phyloP scores from a whole-genome alignment of 257 asterid genomes.

The Capsicum baccatum region DNA sequence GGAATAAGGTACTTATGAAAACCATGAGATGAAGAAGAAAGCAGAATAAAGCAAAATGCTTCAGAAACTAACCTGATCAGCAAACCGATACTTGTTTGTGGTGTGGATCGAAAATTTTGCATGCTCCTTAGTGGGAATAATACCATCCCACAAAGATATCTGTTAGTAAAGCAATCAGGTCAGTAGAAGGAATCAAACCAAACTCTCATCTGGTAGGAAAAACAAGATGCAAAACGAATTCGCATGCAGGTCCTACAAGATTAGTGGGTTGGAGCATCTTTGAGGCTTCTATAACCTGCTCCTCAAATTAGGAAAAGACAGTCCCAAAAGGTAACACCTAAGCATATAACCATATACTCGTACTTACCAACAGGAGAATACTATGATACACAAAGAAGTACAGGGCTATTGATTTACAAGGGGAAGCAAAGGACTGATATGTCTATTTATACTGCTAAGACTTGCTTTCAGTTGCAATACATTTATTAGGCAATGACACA shows the following conservation, averaged over 20 bases:
- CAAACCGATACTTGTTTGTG: constrained; percentile 80
- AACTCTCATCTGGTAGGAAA: constrained; percentile 1
- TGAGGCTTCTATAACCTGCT: not conserved
- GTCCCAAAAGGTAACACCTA: not conserved
- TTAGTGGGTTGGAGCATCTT: not conserved
- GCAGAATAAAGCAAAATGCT: constrained; percentile 10
- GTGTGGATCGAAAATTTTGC: constrained; percentile 79
- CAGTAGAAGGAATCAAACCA: constrained; percentile 11
- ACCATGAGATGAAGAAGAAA: not conserved
- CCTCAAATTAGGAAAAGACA: constrained; percentile 16
- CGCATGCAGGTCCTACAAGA: not conserved
- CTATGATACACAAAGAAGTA: not conserved
- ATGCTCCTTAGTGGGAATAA: constrained; percentile 76
- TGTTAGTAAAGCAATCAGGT: constrained; percentile 38
- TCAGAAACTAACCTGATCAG: constrained; percentile 63
- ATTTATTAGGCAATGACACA: not conserved
- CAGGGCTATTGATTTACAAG: not conserved
- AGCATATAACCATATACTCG: not conserved
- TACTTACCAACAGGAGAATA: not conserved
- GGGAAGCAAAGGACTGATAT: constrained; percentile 23
- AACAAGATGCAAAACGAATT: not conserved
- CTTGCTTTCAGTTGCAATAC: constrained; percentile 14
- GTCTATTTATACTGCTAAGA: not conserved
- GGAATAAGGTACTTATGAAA: not conserved
- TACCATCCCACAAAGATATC: constrained; percentile 95